Evolutionary conservation across 768 basidiomycete species (phyloP).

Genomic region (Phallus indusiatus): DNA sequence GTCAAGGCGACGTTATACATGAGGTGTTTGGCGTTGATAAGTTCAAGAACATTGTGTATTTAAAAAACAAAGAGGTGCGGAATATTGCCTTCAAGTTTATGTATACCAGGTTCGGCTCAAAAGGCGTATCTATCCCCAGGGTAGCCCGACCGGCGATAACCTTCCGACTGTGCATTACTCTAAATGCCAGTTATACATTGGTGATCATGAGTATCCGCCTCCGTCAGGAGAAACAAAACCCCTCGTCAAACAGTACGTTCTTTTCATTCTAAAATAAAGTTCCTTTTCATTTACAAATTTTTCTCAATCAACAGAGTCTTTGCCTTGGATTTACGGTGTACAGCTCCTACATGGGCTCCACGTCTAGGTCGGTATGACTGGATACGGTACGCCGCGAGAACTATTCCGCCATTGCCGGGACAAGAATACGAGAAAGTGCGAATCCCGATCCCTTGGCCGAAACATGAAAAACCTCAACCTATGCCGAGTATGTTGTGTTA

Average conservation of each 20-base stretch:
- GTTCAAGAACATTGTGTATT: conserved; percentile 56
- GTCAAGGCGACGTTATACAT: conserved; percentile 51
- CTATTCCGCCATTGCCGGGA: conserved; percentile 46
- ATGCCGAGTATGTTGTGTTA: conserved; percentile 32
- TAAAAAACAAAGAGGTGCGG: conserved; percentile 38
- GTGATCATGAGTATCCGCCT: conserved; percentile 52
- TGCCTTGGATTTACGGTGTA: conserved; percentile 58
- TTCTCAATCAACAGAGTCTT: conserved; percentile 48
- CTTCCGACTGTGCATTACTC: conserved; percentile 63
- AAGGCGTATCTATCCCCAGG: conserved; percentile 13
- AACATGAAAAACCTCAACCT: conserved; percentile 29
- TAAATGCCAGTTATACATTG: conserved; percentile 69
- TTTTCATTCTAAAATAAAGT: not conserved
- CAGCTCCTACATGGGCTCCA: conserved; percentile 50
- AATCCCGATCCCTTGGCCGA: conserved; percentile 65
- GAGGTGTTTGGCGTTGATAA: conserved; percentile 70
- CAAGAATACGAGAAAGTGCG: conserved; percentile 24
- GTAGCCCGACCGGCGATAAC: conserved; percentile 14
- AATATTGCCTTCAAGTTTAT: conserved; percentile 16
- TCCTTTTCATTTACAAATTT: conserved; percentile 1
- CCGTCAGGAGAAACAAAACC: conserved; percentile 22
- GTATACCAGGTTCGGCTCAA: not conserved
- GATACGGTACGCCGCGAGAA: conserved; percentile 62
- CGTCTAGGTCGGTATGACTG: conserved; percentile 52
- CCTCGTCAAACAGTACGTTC: conserved; percentile 14